Conservation (phyloP, 192 early-diverging fungal genomes). For the Coemansia sp. region DNA sequence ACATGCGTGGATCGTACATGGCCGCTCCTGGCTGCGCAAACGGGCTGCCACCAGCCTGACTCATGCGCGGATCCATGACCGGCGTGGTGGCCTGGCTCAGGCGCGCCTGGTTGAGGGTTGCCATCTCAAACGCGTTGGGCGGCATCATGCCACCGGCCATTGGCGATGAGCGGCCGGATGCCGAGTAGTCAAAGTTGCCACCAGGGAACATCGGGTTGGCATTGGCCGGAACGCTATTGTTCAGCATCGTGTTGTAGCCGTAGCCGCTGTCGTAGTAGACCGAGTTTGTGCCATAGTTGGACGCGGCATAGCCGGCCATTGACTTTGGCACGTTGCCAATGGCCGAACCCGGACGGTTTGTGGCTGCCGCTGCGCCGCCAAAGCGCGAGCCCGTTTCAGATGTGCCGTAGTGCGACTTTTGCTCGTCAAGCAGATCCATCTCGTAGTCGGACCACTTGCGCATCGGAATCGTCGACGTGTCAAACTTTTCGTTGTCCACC, state of each 20-base stretch:
- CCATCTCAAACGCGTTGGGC: slow-evolving; percentile 44
- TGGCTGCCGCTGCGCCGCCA: slow-evolving; percentile 32
- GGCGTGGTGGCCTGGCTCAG: slow-evolving; percentile 8
- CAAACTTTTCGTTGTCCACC: slow-evolving; percentile 71
- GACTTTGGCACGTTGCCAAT: slow-evolving; percentile 50
- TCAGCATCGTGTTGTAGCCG: slow-evolving; percentile 45
- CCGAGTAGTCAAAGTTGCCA: slow-evolving; percentile 24
- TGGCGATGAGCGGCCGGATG: slow-evolving; percentile 37
- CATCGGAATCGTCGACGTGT: slow-evolving; percentile 69
- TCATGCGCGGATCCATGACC: slow-evolving; percentile 34
- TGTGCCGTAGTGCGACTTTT: slow-evolving; percentile 40
- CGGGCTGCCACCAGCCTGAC: slow-evolving; percentile 20
- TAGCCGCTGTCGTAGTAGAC: slow-evolving; percentile 51
- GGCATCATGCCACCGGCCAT: slow-evolving; percentile 21
- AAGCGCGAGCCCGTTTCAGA: slow-evolving; percentile 46
- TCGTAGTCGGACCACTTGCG: slow-evolving; percentile 83
- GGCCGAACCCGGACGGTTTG: slow-evolving; percentile 47
- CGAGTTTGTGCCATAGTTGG: slow-evolving; percentile 44
- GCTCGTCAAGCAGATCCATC: slow-evolving; percentile 53
- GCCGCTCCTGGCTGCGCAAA: slow-evolving; percentile 21
- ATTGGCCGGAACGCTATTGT: slow-evolving; percentile 22
- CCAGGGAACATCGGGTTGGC: slow-evolving; percentile 8
- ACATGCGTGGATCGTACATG: slow-evolving; percentile 25
- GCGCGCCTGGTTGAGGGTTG: slow-evolving; percentile 24
- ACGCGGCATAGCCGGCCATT: slow-evolving; percentile 44